Evolutionary conservation across 352 stramenopile species (phyloP).

Genomic region (Pythium periplocum): DNA sequence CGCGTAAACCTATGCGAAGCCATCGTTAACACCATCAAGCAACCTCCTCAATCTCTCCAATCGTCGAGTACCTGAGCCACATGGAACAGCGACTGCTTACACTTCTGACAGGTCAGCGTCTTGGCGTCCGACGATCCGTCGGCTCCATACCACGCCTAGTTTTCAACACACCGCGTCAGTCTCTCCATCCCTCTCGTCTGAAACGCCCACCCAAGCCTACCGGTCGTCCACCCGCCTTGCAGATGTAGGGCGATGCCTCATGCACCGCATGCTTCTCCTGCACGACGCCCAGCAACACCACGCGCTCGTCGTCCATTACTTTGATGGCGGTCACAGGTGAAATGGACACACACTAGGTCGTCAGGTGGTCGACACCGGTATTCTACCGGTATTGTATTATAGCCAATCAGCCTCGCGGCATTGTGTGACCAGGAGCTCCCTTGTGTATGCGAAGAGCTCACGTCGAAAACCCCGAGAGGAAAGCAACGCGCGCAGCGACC

Average conservation of each 20-base stretch:
- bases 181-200: slow-evolving; percentile 1
- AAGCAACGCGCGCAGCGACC: slow-evolving; percentile 8
- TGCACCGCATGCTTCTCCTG: slow-evolving; percentile 65
- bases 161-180: background rate
- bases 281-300: slow-evolving; percentile 65
- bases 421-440: slow-evolving; percentile 3
- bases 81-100: slow-evolving; percentile 50
- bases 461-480: slow-evolving; percentile 22
- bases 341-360: slow-evolving; percentile 7
- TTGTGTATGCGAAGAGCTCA: slow-evolving; percentile 23
- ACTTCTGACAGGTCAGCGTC: slow-evolving; percentile 52
- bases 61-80: slow-evolving; percentile 41
- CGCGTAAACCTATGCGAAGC: slow-evolving; percentile 58
- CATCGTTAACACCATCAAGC: background rate
- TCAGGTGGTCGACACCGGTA: background rate
- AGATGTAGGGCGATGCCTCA: slow-evolving; percentile 58
- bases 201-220: slow-evolving; percentile 26
- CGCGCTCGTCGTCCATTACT: slow-evolving; percentile 48
- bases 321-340: slow-evolving; percentile 5
- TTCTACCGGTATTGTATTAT: slow-evolving; percentile 7
- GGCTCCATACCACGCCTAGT: slow-evolving; percentile 48
- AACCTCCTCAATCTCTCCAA: background rate
- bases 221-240: slow-evolving; percentile 71
- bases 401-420: no score
- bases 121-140: slow-evolving; percentile 30